Evolutionary conservation across 257 asterid genomes (phyloP), one percentile per base, ranked within the genome.

Genomic region (Nemophila menziesii): DNA sequence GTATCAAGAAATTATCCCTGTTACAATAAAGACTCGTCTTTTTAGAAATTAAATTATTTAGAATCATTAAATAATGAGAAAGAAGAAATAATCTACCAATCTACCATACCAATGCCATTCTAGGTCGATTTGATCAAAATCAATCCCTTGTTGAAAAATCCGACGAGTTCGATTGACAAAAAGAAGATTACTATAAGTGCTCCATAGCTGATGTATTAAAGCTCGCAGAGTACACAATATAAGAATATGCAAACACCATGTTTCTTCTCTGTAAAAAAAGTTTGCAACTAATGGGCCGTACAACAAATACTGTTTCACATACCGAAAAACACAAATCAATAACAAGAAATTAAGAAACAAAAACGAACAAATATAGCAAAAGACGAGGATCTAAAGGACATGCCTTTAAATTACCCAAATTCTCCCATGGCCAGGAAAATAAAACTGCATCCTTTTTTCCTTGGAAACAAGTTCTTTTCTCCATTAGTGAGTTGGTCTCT

Each of bases 351-450:
- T 20, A 51, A 23, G 14, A 46, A 37, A 20, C 14, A 20, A 13
- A 27, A 16, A 21, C 16, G 6, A 14, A 14, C 15, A 6, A 20
- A 23, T 20, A 18, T 14, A 7, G 11, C 12, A 5, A 0, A 18
- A 16, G 8, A 21, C 17, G 23, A 48, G 16, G 44, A n/a, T 11
- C 5, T 38, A 27, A 37, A 20, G 22, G 10, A 4, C 70, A 43
- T 64, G 69, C 97, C 97, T 86, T 86, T 65, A 48, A 77, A 54
- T 63, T 70, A 16, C 71, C 73, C 49, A 77, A 45, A 29, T 74
- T 72, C 57, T 77, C 71, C 97, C 97, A 86, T 49, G 97, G 97
- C 94, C 97, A 82, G 37, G 87, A 27, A 74, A 82, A 79, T 33
- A 86, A 60, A 54, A 75, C 68, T 52, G 83, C 78, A 40, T 57